These are phyloP conservation scores for Penicillium freii DNA, from an alignment of 2,329 filamentous ascomycete genomes.

Conservation along the genomic window DNA sequence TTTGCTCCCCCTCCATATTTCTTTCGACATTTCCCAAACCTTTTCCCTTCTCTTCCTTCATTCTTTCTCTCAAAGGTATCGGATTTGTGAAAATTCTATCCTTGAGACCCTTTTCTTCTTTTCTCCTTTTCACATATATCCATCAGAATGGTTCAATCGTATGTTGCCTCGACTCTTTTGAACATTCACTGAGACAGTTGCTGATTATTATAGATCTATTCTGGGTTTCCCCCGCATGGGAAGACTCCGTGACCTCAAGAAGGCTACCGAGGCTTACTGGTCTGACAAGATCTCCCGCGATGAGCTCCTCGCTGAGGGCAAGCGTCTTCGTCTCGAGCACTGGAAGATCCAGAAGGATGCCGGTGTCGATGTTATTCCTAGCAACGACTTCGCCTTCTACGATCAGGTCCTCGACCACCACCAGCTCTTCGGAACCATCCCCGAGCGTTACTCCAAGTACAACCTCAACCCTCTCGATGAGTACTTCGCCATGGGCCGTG, in stretches of 20 bases:
- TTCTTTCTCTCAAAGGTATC: conserved; percentile 25
- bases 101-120: conserved; percentile 15
- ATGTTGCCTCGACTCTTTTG: conserved; percentile 31
- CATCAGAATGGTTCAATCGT: conserved; percentile 61
- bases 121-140: conserved; percentile 24
- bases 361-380: conserved; percentile 94
- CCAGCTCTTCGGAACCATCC: conserved; percentile 64
- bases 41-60: conserved; percentile 17
- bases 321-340: conserved; percentile 93
- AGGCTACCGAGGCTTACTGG: conserved; percentile 99
- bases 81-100: conserved; percentile 23
- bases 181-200: not conserved
- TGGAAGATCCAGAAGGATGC: conserved; percentile 99
- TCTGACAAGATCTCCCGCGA: conserved; percentile 88
- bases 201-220: conserved; percentile 57
- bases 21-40: conserved; percentile 1
- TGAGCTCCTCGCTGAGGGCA: conserved; percentile 89
- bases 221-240: conserved; percentile 99
- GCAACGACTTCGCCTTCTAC: conserved; percentile 99
- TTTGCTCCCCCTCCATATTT: conserved; percentile 16
- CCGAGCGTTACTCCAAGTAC: conserved; percentile 90
- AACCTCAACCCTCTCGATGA: conserved; percentile 85
- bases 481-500: conserved; percentile 99
- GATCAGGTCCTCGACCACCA: conserved; percentile 23
- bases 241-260: conserved; percentile 98